Percentiles rank a stretch among this genome's conserved stretches.
These are phyloP conservation scores for Allomyces javanicus DNA, from an alignment of 192 early-diverging fungal genomes.

Conservation along the genomic window DNA sequence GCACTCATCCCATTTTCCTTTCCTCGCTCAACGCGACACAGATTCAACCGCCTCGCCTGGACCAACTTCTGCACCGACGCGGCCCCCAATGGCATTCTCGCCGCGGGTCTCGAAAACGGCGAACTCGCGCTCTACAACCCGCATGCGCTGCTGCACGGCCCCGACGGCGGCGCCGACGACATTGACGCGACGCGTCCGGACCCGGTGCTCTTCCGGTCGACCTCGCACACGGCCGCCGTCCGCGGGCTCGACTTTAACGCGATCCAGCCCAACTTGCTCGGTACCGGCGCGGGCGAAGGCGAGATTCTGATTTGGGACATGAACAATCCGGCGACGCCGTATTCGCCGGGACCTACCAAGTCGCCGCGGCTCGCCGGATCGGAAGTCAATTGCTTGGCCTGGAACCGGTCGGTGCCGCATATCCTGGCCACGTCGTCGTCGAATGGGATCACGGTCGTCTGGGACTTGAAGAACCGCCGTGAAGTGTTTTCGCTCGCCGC, in stretches of 20 bases:
- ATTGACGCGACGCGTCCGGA: constrained; percentile 14
- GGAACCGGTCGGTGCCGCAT: constrained; percentile 82
- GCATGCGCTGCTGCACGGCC: constrained; percentile 39
- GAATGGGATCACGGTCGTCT: constrained; percentile 84
- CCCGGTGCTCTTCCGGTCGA: constrained; percentile 29
- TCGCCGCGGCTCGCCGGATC: constrained; percentile 53
- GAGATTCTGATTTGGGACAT: constrained; percentile 96
- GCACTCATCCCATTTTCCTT: background rate
- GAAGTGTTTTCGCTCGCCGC: constrained; percentile 61
- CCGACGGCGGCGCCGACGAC: constrained; percentile 13
- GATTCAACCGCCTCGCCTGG: constrained; percentile 89
- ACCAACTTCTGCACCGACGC: constrained; percentile 5
- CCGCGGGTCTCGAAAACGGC: constrained; percentile 87
- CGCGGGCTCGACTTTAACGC: constrained; percentile 85
- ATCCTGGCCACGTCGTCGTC: constrained; percentile 82
- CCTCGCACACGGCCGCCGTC: constrained; percentile 70
- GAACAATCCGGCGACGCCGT: constrained; percentile 65
- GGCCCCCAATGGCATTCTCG: constrained; percentile 53
- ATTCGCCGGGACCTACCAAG: constrained; percentile 56
- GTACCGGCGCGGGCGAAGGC: constrained; percentile 71
- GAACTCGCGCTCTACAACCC: constrained; percentile 79
- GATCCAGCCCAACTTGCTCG: constrained; percentile 64
- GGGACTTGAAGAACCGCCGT: constrained; percentile 75
- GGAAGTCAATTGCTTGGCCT: constrained; percentile 68
- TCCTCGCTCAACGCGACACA: constrained; percentile 8